Evolutionary conservation across 2,329 filamentous ascomycete species (phyloP), one percentile per base, ranked within the genome.

Genomic region (Penicillium occitanis): DNA sequence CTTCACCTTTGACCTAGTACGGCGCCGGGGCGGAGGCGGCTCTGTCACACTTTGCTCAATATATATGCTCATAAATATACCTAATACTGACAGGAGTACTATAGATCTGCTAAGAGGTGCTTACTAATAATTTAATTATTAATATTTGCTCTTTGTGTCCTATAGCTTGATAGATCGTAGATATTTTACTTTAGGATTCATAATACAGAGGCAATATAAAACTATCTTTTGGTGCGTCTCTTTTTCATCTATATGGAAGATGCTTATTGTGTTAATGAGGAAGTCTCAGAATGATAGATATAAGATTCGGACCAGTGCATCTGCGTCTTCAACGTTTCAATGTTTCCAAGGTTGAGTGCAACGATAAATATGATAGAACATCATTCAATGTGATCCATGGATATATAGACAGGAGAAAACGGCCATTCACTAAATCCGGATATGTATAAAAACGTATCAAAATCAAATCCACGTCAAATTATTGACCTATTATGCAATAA

Each of bases 211-310:
- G 69, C 75, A 78, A 62, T 61, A 50, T 61, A 46, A 35, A 6
- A 71, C 72, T 37, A 80, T 68, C 28, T 66, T 68, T 35, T 70
- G 13, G 62, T 80, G 73, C 58, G 70, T 71, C 10, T 65, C 50
- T 65, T 69, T 73, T 68, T 77, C 71, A 58, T 80, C 67, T 64
- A 77, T 70, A 70, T 72, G 71, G 68, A 77, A 73, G 13, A 1
- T 62, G 66, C 51, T 51, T 44, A 3, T 61, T 13, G 65, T 66
- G 57, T 72, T 65, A 19, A 76, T 65, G 17, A 76, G 71, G 61
- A 73, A 76, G 66, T 77, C 73, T 57, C 73, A 71, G 58, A 78
- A 77, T 60, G 74, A 77, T 62, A 71, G 66, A 67, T 75, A 72
- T 14, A 74, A 65, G 5, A 75, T 40, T 28, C 68, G 42, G 13